Evolutionary conservation across 2,329 filamentous ascomycete genomes (phyloP).

Genomic region (Beauveria varroae): DNA sequence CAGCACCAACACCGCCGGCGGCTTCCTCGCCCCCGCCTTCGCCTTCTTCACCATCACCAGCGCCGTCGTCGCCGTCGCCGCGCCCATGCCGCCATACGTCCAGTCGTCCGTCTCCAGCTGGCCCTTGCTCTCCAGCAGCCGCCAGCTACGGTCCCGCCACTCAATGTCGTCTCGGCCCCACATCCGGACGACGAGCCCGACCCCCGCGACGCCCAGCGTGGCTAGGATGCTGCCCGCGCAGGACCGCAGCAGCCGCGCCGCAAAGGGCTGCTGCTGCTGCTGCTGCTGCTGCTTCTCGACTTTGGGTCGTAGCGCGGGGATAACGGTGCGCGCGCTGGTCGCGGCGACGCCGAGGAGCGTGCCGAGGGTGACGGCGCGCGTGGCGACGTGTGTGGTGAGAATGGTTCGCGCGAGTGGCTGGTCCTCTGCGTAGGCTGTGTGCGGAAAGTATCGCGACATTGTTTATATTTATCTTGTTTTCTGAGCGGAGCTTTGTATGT

Average conservation of each 20-base stretch:
- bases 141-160: slow-evolving; percentile 57
- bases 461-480: background rate
- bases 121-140: slow-evolving; percentile 48
- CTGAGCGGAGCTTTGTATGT: background rate
- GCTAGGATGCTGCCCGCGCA: slow-evolving; percentile 38
- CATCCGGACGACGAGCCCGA: slow-evolving; percentile 44
- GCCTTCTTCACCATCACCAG: slow-evolving; percentile 20
- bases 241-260: slow-evolving; percentile 34
- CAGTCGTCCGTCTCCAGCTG: slow-evolving; percentile 52
- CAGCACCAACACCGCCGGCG: slow-evolving; percentile 15
- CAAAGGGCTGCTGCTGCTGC: slow-evolving; percentile 14
- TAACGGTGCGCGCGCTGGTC: slow-evolving; percentile 25
- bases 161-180: slow-evolving; percentile 49
- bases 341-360: slow-evolving; percentile 38
- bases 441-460: slow-evolving; percentile 51
- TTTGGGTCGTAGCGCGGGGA: slow-evolving; percentile 22
- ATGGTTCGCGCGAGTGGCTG: slow-evolving; percentile 48
- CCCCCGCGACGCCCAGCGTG: slow-evolving; percentile 34
- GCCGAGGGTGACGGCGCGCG: slow-evolving; percentile 46
- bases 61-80: slow-evolving; percentile 26
- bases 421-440: slow-evolving; percentile 54
- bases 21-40: slow-evolving; percentile 6
- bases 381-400: slow-evolving; percentile 52
- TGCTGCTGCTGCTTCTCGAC: background rate
- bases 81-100: slow-evolving; percentile 37